Conservation (phyloP, 2,329 filamentous ascomycete species). For the Diaporthe aspalathi region DNA sequence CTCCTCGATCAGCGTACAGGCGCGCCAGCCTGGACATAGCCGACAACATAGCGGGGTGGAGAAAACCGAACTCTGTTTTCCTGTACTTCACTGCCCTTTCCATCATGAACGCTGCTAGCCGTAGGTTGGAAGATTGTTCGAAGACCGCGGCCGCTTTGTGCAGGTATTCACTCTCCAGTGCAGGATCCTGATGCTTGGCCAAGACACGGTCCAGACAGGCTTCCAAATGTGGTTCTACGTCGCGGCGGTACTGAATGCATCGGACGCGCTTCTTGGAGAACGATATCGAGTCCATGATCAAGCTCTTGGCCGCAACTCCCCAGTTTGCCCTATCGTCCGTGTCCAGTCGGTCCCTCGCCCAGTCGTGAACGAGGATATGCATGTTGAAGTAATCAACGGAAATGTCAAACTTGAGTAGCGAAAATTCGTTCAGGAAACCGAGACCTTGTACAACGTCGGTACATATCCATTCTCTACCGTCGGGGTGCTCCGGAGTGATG, state of each 20-base stretch:
- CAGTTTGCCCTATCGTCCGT: neutral
- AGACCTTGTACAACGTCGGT: conserved; percentile 13
- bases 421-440: conserved; percentile 38
- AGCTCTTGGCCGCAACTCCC: conserved; percentile 4
- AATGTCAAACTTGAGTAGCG: conserved; percentile 40
- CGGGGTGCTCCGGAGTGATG: conserved; percentile 24
- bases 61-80: conserved; percentile 11
- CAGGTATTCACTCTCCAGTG: conserved; percentile 22
- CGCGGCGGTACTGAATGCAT: neutral
- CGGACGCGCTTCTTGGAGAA: neutral
- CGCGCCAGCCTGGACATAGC: neutral
- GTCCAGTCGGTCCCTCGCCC: conserved; percentile 41
- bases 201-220: conserved; percentile 3
- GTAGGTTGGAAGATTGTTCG: neutral
- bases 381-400: conserved; percentile 37
- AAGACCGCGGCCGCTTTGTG: neutral
- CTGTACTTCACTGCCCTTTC: neutral
- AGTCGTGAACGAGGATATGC: conserved; percentile 44
- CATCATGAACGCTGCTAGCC: neutral
- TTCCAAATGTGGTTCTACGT: conserved; percentile 12
- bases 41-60: neutral
- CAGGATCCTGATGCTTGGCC: neutral
- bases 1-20: neutral
- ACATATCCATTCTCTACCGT: conserved; percentile 32
- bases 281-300: conserved; percentile 28